Conservation (phyloP, 805 yeast genomes). For the Pachysolen tannophilus region DNA sequence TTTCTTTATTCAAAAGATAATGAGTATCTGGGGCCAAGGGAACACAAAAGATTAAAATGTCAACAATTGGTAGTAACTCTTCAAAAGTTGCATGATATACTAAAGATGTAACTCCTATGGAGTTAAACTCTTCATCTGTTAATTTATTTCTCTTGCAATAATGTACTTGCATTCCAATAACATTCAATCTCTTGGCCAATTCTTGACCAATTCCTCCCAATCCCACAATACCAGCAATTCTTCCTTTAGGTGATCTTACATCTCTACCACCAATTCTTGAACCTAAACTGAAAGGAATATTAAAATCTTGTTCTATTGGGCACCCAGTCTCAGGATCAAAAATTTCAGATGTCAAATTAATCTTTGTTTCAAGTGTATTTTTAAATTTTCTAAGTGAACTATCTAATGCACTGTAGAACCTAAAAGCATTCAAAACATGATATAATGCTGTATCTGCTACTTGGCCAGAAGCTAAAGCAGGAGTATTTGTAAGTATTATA, state of each 20-base stretch:
- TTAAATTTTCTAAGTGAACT: conserved; percentile 25
- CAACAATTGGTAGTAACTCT: conserved; percentile 30
- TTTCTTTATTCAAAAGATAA: conserved; percentile 35
- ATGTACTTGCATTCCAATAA: conserved; percentile 50
- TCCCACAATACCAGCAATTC: conserved; percentile 47
- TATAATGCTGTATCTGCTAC: conserved; percentile 57
- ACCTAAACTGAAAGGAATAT: conserved; percentile 28
- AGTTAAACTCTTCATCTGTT: conserved; percentile 17
- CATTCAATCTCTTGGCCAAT: conserved; percentile 39
- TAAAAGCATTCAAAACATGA: conserved; percentile 42
- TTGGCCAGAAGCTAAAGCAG: conserved; percentile 28
- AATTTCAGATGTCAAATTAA: conserved; percentile 18
- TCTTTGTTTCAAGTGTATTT: conserved; percentile 34
- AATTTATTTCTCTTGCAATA: conserved; percentile 43
- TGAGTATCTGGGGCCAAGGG: conserved; percentile 49
- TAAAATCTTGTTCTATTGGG: conserved; percentile 20
- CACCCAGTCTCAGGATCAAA: conserved; percentile 28
- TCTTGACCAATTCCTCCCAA: conserved; percentile 55
- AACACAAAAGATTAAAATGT: conserved; percentile 45
- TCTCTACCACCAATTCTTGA: conserved; percentile 29
- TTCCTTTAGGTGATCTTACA: conserved; percentile 38
- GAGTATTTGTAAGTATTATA: conserved; percentile 39
- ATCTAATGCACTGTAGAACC: conserved; percentile 40
- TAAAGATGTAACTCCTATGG: conserved; percentile 14
- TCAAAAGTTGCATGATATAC: conserved; percentile 28